Conservation (phyloP, 495 filamentous ascomycete genomes). For the Penicillium verhagenii region DNA sequence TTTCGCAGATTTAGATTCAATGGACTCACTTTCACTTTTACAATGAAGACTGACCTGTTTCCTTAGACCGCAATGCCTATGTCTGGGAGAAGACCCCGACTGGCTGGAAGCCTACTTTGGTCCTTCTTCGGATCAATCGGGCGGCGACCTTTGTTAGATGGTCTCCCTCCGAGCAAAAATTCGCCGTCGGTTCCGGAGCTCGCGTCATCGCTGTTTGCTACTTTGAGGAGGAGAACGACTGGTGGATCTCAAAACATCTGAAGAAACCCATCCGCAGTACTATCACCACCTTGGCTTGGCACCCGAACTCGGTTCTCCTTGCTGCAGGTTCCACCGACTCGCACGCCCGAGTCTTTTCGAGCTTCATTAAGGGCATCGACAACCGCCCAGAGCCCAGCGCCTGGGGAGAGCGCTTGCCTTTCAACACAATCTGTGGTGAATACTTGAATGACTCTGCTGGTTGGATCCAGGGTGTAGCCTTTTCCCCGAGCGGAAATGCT, state of each 20-base stretch:
- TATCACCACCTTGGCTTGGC: constrained; percentile 91
- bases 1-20: constrained; percentile 1
- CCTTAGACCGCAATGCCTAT: constrained; percentile 93
- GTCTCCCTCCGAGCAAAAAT: constrained; percentile 95
- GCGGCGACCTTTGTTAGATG: constrained; percentile 96
- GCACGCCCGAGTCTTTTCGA: constrained; percentile 93
- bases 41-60: constrained; percentile 8
- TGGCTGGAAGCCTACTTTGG: constrained; percentile 96
- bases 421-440: constrained; percentile 97
- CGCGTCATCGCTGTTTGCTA: constrained; percentile 97
- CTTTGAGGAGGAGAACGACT: constrained; percentile 98
- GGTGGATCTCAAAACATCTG: constrained; percentile 99
- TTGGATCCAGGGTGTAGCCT: constrained; percentile 89
- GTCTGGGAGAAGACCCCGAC: constrained; percentile 91
- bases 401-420: constrained; percentile 94
- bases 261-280: constrained; percentile 98
- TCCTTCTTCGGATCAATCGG: constrained; percentile 94
- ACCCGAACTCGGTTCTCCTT: constrained; percentile 92
- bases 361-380: constrained; percentile 94
- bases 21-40: neutral
- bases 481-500: constrained; percentile 87
- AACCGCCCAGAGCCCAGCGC: constrained; percentile 79
- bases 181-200: constrained; percentile 94
- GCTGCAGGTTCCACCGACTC: constrained; percentile 94
- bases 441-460: constrained; percentile 92